Evolutionary conservation across 371 early-diverging fungal genomes (phyloP).

Genomic region (Umbelopsis sp.): DNA sequence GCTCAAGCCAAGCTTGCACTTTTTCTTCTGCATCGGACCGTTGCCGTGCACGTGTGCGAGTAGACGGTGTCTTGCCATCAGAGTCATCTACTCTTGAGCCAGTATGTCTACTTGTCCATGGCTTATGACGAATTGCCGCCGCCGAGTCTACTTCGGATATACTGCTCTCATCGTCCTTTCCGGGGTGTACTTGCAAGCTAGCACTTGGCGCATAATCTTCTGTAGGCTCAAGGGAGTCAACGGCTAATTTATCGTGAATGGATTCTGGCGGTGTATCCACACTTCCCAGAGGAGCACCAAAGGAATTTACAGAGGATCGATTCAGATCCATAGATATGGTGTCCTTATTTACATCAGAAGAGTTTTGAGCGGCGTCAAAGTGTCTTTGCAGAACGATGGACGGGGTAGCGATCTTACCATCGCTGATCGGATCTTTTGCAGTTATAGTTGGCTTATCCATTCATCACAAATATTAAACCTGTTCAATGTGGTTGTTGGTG

Average conservation of each 20-base stretch:
- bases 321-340: constrained; percentile 7
- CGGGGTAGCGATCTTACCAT: background rate
- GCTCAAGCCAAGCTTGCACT: constrained; percentile 5
- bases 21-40: constrained; percentile 6
- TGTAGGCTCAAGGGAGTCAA: background rate
- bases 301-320: background rate
- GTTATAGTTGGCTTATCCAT: background rate
- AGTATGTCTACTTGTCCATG: constrained; percentile 1
- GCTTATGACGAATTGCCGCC: constrained; percentile 7
- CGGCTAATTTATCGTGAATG: background rate
- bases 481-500: background rate
- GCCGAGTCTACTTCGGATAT: constrained; percentile 11
- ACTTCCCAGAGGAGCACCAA: constrained; percentile 7
- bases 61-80: background rate
- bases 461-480: constrained; percentile 12
- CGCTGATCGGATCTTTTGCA: background rate
- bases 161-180: constrained; percentile 15
- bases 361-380: background rate
- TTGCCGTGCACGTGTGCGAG: background rate
- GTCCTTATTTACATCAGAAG: background rate
- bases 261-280: constrained; percentile 15
- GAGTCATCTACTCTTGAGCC: background rate
- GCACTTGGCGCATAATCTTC: constrained; percentile 14
- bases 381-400: background rate
- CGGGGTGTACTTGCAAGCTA: constrained; percentile 5